Conservation (phyloP, 352 stramenopile genomes). For the Phytophthora boehmeriae region DNA sequence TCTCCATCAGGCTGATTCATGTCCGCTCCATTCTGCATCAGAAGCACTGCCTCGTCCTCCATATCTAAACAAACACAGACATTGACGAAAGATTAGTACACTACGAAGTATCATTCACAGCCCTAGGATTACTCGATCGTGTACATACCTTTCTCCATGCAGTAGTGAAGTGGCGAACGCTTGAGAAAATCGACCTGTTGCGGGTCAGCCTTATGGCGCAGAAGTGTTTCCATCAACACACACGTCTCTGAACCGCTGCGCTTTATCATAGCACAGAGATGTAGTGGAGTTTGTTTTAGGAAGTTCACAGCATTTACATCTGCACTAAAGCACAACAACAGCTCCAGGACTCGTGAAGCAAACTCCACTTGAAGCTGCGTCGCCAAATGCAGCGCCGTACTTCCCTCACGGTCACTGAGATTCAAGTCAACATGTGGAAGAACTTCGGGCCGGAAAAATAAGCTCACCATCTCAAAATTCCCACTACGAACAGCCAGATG, state of each 20-base stretch:
- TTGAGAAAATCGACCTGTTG: slow-evolving; percentile 70
- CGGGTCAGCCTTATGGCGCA: slow-evolving; percentile 62
- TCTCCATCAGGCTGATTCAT: slow-evolving; percentile 76
- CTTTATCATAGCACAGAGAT: slow-evolving; percentile 77
- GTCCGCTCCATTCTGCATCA: slow-evolving; percentile 71
- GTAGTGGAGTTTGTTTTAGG: slow-evolving; percentile 74
- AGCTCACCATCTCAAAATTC: slow-evolving; percentile 64
- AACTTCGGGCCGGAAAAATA: slow-evolving; percentile 83
- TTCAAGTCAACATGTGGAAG: slow-evolving; percentile 71
- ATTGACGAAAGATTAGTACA: neutral
- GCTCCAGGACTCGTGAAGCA: slow-evolving; percentile 67
- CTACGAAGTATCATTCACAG: too few relatives aligned
- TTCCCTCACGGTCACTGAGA: slow-evolving; percentile 69
- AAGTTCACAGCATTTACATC: slow-evolving; percentile 68
- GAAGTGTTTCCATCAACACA: slow-evolving; percentile 65
- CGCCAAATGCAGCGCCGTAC: slow-evolving; percentile 69
- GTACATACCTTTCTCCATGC: slow-evolving; percentile 67
- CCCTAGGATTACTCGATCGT: neutral
- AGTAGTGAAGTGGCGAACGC: slow-evolving; percentile 78
- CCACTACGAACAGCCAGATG: slow-evolving; percentile 66
- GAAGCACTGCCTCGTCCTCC: slow-evolving; percentile 56
- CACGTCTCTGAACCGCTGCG: slow-evolving; percentile 42
- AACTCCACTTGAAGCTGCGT: slow-evolving; percentile 65
- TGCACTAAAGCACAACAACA: slow-evolving; percentile 74
- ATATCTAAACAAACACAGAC: slow-evolving; percentile 47